Conservation (phyloP, 2,329 filamentous ascomycete genomes). For the Fusarium pininemorale region DNA sequence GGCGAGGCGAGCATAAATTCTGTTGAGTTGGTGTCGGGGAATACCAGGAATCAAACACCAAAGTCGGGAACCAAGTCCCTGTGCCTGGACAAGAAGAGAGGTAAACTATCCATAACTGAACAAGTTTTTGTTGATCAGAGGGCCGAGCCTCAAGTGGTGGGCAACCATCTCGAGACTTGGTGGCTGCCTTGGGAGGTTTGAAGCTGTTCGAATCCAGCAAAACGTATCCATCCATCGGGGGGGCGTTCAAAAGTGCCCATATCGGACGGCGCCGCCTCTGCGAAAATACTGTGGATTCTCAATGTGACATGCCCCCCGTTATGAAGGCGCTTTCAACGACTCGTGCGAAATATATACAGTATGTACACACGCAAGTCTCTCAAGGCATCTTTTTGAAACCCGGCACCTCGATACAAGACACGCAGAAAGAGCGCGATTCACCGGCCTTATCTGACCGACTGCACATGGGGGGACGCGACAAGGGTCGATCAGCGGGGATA, state of each 20-base stretch:
- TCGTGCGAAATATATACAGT: neutral
- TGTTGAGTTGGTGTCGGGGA: neutral
- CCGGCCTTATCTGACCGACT: conserved; percentile 41
- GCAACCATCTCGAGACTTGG: conserved; percentile 23
- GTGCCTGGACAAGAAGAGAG: conserved; percentile 29
- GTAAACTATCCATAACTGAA: conserved; percentile 30
- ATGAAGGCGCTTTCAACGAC: neutral
- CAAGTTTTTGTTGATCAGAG: conserved; percentile 34
- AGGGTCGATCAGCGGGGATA: conserved; percentile 41
- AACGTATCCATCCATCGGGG: neutral
- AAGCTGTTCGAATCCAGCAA: neutral
- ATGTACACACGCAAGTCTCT: neutral
- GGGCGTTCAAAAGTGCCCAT: conserved; percentile 1
- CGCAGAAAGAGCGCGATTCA: conserved; percentile 6
- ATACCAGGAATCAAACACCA: conserved; percentile 6
- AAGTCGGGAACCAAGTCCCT: conserved; percentile 14
- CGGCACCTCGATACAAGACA: neutral
- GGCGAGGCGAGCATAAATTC: neutral
- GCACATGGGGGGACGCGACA: conserved; percentile 7
- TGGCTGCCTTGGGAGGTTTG: conserved; percentile 3
- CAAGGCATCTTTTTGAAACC: neutral
- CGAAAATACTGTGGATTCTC: neutral
- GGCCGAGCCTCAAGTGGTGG: conserved; percentile 29
- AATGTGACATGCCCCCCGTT: conserved; percentile 4
- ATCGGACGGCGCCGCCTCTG: conserved; percentile 9